Evolutionary conservation across 2,329 filamentous ascomycete species (phyloP).

Genomic region (Penicillium sp.): DNA sequence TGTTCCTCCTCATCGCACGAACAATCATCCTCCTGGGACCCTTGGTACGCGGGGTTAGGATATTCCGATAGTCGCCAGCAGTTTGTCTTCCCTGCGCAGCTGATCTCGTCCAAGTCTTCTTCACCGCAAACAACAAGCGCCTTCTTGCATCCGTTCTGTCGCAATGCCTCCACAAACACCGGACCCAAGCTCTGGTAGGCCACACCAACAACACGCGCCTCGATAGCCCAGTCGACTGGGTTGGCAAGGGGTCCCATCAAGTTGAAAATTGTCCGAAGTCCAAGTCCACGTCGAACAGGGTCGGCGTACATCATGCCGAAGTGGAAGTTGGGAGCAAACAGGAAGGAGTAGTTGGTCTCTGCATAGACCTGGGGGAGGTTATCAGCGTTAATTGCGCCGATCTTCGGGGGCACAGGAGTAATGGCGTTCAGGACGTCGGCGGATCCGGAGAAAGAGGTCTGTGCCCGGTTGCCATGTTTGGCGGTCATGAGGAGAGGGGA

Average conservation of each 20-base stretch:
- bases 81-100: conserved; percentile 75
- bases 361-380: conserved; percentile 67
- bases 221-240: conserved; percentile 74
- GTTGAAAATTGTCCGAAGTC: conserved; percentile 96
- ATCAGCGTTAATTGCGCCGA: conserved; percentile 62
- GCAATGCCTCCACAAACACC: conserved; percentile 77
- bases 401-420: conserved; percentile 60
- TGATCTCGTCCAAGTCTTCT: conserved; percentile 91
- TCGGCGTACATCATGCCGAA: conserved; percentile 86
- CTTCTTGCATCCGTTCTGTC: conserved; percentile 66
- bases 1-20: too few relatives aligned
- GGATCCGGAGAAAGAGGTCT: conserved; percentile 89
- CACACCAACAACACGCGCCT: conserved; percentile 87
- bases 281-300: conserved; percentile 73
- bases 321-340: conserved; percentile 94
- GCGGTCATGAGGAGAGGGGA: conserved; percentile 75
- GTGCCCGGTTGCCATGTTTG: conserved; percentile 93
- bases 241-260: conserved; percentile 86
- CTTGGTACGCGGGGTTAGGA: conserved; percentile 38
- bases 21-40: too few relatives aligned
- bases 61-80: conserved; percentile 70
- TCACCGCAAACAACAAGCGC: conserved; percentile 85
- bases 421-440: conserved; percentile 80
- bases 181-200: conserved; percentile 77
- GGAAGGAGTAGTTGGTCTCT: conserved; percentile 80